These are phyloP conservation scores for Lentinula edodes DNA, from an alignment of 768 basidiomycete species.

Conservation along the genomic window DNA sequence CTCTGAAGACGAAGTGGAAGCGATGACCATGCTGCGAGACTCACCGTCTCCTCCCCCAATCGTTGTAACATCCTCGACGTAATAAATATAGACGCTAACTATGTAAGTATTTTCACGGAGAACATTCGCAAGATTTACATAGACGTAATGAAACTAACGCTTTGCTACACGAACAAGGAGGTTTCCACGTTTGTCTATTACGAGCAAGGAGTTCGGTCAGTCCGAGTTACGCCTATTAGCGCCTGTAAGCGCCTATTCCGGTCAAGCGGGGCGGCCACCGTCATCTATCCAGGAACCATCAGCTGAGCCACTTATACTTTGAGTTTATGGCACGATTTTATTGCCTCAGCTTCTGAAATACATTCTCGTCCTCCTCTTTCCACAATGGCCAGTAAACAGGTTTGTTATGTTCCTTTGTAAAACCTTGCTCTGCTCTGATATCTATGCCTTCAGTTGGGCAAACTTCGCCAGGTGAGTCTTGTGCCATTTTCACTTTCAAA, in stretches of 20 bases:
- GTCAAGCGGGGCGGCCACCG: neutral
- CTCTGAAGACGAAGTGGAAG: conserved; percentile 39
- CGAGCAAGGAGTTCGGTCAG: no score
- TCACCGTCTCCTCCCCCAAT: conserved; percentile 29
- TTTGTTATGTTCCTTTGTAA: conserved; percentile 18
- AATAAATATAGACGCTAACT: conserved; percentile 5
- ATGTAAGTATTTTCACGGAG: conserved; percentile 1
- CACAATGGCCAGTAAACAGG: conserved; percentile 66
- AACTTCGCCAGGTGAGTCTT: conserved; percentile 62
- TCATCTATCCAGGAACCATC: neutral
- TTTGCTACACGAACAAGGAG: neutral
- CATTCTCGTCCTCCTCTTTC: conserved; percentile 29
- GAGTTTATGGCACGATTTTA: neutral
- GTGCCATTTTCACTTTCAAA: neutral
- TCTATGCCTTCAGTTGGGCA: conserved; percentile 51
- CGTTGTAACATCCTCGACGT: conserved; percentile 29
- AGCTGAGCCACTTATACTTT: neutral
- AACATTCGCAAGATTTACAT: neutral
- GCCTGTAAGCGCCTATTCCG: neutral
- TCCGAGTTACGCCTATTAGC: no score
- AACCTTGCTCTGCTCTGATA: neutral
- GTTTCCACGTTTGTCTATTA: no score
- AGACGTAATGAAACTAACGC: neutral
- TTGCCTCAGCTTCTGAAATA: conserved; percentile 15
- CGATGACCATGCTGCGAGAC: conserved; percentile 25